phyloP scores from a whole-genome alignment of 768 basidiomycete genomes.

The Pleurotus ostreatus region DNA sequence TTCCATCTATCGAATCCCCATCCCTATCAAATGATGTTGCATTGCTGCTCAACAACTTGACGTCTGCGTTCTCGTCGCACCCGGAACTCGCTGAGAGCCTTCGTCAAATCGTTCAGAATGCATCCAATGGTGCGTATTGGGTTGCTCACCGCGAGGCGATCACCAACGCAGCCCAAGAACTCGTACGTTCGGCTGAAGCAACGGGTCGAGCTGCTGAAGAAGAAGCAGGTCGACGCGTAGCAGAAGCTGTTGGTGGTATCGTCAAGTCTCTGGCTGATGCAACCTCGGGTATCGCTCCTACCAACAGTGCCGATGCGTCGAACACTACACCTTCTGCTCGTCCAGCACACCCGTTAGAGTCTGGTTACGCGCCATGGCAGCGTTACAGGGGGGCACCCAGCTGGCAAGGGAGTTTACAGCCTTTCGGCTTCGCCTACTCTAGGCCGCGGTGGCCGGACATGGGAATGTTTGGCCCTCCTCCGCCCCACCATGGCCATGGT shows the following conservation, averaged over 20 bases:
- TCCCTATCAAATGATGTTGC: slow-evolving; percentile 67
- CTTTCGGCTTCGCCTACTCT: slow-evolving; percentile 1
- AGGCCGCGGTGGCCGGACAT: not conserved
- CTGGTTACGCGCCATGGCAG: not conserved
- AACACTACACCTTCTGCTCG: not conserved
- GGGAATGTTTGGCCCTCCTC: slow-evolving; percentile 6
- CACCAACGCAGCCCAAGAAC: slow-evolving; percentile 50
- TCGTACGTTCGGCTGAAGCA: slow-evolving; percentile 38
- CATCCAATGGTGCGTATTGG: slow-evolving; percentile 69
- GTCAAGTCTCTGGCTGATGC: slow-evolving; percentile 48
- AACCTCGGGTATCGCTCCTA: not conserved
- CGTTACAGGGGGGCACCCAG: slow-evolving; percentile 11
- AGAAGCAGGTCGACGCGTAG: slow-evolving; percentile 60
- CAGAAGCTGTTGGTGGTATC: slow-evolving; percentile 58
- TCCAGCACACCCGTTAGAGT: slow-evolving; percentile 3
- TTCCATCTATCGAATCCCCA: slow-evolving; percentile 41
- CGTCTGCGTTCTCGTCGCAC: slow-evolving; percentile 53
- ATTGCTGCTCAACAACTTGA: slow-evolving; percentile 51
- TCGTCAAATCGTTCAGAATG: slow-evolving; percentile 59
- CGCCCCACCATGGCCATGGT: slow-evolving; percentile 12
- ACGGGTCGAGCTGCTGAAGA: slow-evolving; percentile 51
- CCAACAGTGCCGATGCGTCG: not conserved
- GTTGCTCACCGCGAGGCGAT: slow-evolving; percentile 54
- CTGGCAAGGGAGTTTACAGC: slow-evolving; percentile 4
- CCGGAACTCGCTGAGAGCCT: slow-evolving; percentile 71